phyloP scores from a whole-genome alignment of 176 grass and related monocot genomes.

The Cymbopogon citratus region DNA sequence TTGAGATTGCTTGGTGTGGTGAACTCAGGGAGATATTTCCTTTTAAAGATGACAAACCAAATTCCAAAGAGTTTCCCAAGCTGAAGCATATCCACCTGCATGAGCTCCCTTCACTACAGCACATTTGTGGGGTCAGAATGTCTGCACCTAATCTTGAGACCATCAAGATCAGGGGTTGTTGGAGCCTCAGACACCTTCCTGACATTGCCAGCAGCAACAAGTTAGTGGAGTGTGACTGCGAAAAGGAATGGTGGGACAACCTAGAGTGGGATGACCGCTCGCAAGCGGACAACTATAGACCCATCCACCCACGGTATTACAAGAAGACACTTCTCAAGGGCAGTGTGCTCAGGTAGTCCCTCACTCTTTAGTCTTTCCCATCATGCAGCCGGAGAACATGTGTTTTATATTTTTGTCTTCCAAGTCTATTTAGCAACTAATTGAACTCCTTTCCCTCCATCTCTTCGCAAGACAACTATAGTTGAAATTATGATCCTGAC shows the following conservation, averaged over 20 bases:
- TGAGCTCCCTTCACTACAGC: slow-evolving; percentile 15
- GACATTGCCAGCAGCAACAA: accelerated
- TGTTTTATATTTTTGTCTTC: background rate
- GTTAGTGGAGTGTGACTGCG: slow-evolving; percentile 2
- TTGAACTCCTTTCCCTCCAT: background rate
- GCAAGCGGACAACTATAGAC: background rate
- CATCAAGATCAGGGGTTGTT: slow-evolving; percentile 15
- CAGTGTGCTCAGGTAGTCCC: background rate
- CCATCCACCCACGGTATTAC: background rate
- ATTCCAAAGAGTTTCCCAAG: background rate
- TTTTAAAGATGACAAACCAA: background rate
- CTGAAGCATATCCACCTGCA: background rate
- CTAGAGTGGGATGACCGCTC: background rate
- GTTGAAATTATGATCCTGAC: background rate
- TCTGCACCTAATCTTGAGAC: background rate
- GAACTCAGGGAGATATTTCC: background rate
- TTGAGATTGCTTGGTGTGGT: slow-evolving; percentile 2
- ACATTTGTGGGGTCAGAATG: background rate
- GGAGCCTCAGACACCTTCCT: slow-evolving; percentile 17
- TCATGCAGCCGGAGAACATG: background rate
- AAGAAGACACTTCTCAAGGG: background rate
- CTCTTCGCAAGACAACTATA: background rate
- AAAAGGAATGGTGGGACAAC: slow-evolving; percentile 29
- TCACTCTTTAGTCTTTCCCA: background rate
- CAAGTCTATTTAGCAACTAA: background rate